A percentile compares a stretch with the other conserved stretches of the same genome.
Conservation (phyloP, 352 stramenopile genomes). For the Globisporangium paroecandrum region DNA sequence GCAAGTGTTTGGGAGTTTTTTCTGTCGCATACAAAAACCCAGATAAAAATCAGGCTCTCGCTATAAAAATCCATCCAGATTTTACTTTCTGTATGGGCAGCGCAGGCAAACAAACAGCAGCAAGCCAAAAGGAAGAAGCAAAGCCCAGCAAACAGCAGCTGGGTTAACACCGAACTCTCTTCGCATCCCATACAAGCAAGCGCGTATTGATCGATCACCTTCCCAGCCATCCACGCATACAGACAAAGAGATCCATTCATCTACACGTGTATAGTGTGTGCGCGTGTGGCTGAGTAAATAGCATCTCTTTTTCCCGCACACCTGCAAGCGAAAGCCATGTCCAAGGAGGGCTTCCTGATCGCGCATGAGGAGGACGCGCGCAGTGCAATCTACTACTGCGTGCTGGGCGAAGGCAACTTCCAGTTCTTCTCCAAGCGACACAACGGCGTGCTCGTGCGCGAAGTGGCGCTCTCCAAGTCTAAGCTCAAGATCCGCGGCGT, state of each 20-base stretch:
- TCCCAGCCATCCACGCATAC: neutral
- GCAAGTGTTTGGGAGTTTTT: neutral
- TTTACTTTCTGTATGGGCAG: neutral
- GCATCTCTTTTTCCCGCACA: neutral
- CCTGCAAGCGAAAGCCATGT: slow-evolving; percentile 36
- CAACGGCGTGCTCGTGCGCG: slow-evolving; percentile 56
- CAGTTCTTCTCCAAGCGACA: slow-evolving; percentile 72
- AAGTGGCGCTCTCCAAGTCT: slow-evolving; percentile 66
- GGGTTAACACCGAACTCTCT: neutral
- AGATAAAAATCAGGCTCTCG: neutral
- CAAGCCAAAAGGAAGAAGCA: neutral
- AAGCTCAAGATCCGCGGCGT: slow-evolving; percentile 79
- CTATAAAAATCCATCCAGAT: neutral
- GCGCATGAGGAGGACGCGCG: slow-evolving; percentile 62
- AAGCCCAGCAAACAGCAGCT: neutral
- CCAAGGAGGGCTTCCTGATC: slow-evolving; percentile 80
- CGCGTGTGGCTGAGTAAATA: neutral
- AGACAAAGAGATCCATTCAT: neutral
- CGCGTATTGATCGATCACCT: neutral
- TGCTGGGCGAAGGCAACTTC: slow-evolving; percentile 68
- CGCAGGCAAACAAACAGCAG: neutral
- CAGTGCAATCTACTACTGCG: slow-evolving; percentile 75
- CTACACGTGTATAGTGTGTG: neutral
- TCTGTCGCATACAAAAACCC: neutral
- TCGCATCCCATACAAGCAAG: neutral